Conservation (phyloP, 1,284 basidiomycete species). For the Ustilago curta region DNA sequence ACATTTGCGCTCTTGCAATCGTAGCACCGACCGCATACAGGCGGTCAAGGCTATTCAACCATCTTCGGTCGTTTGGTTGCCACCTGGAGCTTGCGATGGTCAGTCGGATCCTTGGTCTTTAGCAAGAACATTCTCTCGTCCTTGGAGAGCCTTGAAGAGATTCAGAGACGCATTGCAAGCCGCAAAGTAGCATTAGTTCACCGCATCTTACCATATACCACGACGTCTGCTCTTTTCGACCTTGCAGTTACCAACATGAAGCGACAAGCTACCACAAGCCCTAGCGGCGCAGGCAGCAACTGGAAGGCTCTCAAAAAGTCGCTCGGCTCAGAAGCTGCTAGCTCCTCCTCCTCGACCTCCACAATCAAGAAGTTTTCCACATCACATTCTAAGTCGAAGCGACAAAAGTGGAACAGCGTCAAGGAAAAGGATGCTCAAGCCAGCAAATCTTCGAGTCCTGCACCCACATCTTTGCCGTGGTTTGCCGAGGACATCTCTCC, state of each 20-base stretch:
- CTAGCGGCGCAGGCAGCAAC: conserved; percentile 55
- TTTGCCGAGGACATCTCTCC: conserved; percentile 65
- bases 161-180: not conserved
- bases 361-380: not conserved
- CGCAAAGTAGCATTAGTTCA: not conserved
- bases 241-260: conserved; percentile 20
- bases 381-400: conserved; percentile 15
- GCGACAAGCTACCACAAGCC: conserved; percentile 8
- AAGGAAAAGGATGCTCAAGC: conserved; percentile 4
- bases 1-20: not conserved
- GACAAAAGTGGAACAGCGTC: not conserved
- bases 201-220: not conserved
- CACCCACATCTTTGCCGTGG: conserved; percentile 51
- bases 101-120: not conserved
- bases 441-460: conserved; percentile 28
- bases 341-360: conserved; percentile 13
- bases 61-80: conserved; percentile 16
- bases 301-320: conserved; percentile 62
- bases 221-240: not conserved
- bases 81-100: conserved; percentile 19
- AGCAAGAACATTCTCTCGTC: not conserved
- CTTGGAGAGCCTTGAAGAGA: not conserved
- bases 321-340: conserved; percentile 31
- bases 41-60: conserved; percentile 9
- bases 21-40: not conserved